Evolutionary conservation across 192 early-diverging fungal genomes (phyloP).

Genomic region (Gigaspora rosea): DNA sequence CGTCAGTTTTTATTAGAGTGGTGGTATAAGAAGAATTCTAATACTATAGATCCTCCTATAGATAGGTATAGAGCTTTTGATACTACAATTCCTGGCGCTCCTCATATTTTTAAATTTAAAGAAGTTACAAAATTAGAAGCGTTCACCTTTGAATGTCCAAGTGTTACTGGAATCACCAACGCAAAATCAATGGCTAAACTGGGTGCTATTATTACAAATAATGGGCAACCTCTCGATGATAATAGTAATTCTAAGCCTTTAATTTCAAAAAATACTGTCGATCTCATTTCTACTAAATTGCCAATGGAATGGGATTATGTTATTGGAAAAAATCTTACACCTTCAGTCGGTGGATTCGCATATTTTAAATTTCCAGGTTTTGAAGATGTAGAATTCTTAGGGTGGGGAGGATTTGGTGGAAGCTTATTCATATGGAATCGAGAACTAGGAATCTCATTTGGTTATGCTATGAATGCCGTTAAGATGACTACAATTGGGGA

Average conservation of each 20-base stretch:
- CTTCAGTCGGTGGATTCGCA: slow-evolving; percentile 49
- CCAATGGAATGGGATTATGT: slow-evolving; percentile 34
- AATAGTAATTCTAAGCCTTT: slow-evolving; percentile 15
- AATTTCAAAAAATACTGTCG: slow-evolving; percentile 29
- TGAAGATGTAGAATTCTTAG: slow-evolving; percentile 46
- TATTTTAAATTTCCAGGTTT: slow-evolving; percentile 7
- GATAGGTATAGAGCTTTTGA: too few relatives aligned
- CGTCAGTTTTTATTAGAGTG: too few relatives aligned
- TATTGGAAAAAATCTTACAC: slow-evolving; percentile 32
- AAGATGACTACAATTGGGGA: slow-evolving; percentile 50
- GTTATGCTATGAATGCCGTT: slow-evolving; percentile 60
- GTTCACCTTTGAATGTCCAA: too few relatives aligned
- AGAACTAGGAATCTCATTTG: slow-evolving; percentile 56
- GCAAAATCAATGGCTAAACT: slow-evolving; percentile 58
- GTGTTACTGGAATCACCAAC: slow-evolving; percentile 59
- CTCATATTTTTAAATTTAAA: too few relatives aligned
- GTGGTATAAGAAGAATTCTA: too few relatives aligned
- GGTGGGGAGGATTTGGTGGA: slow-evolving; percentile 70
- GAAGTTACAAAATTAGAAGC: too few relatives aligned
- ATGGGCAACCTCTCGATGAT: slow-evolving; percentile 40
- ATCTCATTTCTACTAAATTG: slow-evolving; percentile 29
- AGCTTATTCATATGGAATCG: slow-evolving; percentile 59
- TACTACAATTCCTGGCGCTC: too few relatives aligned
- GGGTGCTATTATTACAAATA: slow-evolving; percentile 63
- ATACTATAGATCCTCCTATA: too few relatives aligned